phyloP scores from a whole-genome alignment of 352 stramenopile genomes.

The Pythium scleroteichum region DNA sequence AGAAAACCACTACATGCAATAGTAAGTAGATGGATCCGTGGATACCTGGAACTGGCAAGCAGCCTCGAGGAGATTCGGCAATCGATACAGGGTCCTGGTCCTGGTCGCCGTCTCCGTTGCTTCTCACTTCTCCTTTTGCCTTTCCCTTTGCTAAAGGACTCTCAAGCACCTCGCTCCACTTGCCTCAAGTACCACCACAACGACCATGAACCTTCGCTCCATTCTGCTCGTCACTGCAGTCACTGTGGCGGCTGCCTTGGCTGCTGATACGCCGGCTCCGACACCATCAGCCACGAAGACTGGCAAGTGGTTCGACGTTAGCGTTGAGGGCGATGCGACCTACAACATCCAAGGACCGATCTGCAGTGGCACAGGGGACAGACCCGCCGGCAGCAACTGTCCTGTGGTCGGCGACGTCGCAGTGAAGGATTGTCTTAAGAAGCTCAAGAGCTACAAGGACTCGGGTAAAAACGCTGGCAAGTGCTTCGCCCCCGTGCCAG shows the following conservation, averaged over 20 bases:
- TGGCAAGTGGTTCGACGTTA: constrained; percentile 34
- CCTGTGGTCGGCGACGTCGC: constrained; percentile 57
- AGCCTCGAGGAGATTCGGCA: not conserved
- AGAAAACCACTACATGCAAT: too few relatives aligned
- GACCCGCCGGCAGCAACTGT: constrained; percentile 42
- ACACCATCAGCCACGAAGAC: not conserved
- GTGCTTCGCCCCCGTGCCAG: constrained; percentile 49
- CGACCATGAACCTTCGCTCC: constrained; percentile 5
- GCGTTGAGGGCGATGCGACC: constrained; percentile 65
- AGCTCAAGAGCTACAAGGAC: constrained; percentile 47
- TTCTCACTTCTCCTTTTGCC: constrained; percentile 7
- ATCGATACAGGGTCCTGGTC: not conserved
- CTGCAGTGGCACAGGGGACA: constrained; percentile 47
- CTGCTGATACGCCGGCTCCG: not conserved
- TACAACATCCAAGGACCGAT: constrained; percentile 72
- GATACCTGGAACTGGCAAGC: too few relatives aligned
- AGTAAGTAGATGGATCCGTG: too few relatives aligned
- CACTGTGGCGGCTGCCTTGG: not conserved
- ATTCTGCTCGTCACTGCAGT: not conserved
- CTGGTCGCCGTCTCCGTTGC: too few relatives aligned
- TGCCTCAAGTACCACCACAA: not conserved
- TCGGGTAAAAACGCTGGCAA: constrained; percentile 20
- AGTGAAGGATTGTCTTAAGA: constrained; percentile 51
- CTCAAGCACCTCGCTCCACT: not conserved
- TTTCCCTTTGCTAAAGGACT: constrained; percentile 1